Conservation (phyloP, 2,329 filamentous ascomycete genomes). For the Colletotrichum melonis region DNA sequence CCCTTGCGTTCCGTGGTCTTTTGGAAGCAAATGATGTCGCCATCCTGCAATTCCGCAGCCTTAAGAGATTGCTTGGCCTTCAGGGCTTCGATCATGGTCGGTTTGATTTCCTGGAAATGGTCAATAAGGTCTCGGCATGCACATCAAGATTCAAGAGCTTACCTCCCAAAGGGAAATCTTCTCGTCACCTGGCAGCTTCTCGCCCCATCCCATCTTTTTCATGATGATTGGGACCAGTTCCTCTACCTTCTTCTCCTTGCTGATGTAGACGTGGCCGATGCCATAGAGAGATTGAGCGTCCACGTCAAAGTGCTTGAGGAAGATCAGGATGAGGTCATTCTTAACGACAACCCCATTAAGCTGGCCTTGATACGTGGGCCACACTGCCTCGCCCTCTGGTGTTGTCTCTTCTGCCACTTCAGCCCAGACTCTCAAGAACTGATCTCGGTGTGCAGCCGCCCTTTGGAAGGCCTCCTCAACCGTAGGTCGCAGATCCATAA, state of each 20-base stretch:
- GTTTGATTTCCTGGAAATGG: conserved; percentile 83
- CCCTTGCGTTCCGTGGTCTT: conserved; percentile 64
- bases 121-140: conserved; percentile 36
- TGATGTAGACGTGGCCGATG: conserved; percentile 87
- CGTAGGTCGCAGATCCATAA: conserved; percentile 81
- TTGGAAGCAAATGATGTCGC: conserved; percentile 97
- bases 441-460: conserved; percentile 70
- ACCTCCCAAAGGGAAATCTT: conserved; percentile 82
- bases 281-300: conserved; percentile 81
- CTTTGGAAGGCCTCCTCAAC: conserved; percentile 75
- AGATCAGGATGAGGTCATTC: conserved; percentile 80
- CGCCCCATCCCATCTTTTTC: conserved; percentile 87
- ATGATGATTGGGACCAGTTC: conserved; percentile 84
- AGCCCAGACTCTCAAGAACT: conserved; percentile 86
- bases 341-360: conserved; percentile 67
- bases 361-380: conserved; percentile 73
- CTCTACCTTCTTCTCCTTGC: conserved; percentile 86
- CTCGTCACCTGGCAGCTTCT: conserved; percentile 73
- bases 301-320: conserved; percentile 92
- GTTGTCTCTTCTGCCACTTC: conserved; percentile 79
- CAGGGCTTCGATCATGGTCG: conserved; percentile 94
- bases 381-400: conserved; percentile 76
- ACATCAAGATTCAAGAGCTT: conserved; percentile 38
- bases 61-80: conserved; percentile 91
- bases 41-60: conserved; percentile 94